Conservation (phyloP, 176 grass and related monocot species). For the Carex littledalei region DNA sequence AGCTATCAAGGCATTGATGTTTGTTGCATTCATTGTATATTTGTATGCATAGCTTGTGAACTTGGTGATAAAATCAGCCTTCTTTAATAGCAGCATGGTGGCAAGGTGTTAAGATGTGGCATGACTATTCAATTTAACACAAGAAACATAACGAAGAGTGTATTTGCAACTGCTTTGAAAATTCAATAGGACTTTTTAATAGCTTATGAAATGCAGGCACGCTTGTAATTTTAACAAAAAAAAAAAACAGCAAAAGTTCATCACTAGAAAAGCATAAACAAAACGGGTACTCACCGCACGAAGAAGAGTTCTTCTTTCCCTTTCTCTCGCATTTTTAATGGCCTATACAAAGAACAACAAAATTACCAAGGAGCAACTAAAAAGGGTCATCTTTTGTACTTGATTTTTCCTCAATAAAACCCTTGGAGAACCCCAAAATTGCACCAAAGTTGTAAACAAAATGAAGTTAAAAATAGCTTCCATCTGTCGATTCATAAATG, state of each 20-base stretch:
- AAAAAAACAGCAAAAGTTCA: constrained; percentile 7
- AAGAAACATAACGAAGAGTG: background rate
- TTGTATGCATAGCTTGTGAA: background rate
- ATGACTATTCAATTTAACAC: background rate
- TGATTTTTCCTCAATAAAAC: constrained; percentile 30
- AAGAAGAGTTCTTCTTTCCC: constrained; percentile 79
- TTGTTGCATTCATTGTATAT: background rate
- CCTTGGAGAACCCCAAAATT: constrained; percentile 25
- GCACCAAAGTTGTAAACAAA: background rate
- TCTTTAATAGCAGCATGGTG: background rate
- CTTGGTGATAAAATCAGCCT: background rate
- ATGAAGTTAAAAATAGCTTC: background rate
- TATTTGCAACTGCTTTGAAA: background rate
- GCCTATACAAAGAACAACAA: constrained; percentile 40
- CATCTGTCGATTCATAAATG: background rate
- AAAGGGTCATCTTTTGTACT: constrained; percentile 28
- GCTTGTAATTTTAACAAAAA: background rate
- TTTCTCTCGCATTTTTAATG: constrained; percentile 74
- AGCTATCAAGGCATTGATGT: background rate
- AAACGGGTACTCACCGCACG: constrained; percentile 48
- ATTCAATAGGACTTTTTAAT: background rate
- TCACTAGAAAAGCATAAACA: constrained; percentile 16
- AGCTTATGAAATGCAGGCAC: background rate
- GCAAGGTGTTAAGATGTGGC: background rate
- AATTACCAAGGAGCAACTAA: background rate